Percentiles rank a stretch among this genome's conserved stretches.
These are phyloP conservation scores for Cunninghamia lanceolata DNA, from an alignment of 75 land plant genomes.

Conservation along the genomic window DNA sequence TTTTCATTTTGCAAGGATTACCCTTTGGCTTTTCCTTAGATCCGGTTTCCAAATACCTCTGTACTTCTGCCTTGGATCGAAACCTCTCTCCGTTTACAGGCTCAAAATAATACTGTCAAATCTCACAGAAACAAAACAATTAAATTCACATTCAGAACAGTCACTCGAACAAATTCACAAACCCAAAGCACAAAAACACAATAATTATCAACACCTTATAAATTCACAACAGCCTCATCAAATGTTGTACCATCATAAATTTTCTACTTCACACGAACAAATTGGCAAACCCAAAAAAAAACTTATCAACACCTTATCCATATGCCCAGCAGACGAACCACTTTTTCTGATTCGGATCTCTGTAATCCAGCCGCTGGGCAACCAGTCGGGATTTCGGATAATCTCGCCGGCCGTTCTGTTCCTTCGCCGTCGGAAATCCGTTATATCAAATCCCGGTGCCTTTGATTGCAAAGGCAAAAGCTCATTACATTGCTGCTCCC, in stretches of 20 bases:
- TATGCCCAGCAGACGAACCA: conserved; percentile 2
- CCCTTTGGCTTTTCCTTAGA: not conserved
- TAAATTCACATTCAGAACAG: not conserved
- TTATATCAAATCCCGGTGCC: not conserved
- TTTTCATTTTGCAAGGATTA: not conserved
- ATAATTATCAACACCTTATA: not conserved
- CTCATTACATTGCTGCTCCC: not conserved
- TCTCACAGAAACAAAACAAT: not conserved
- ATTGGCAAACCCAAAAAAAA: not conserved
- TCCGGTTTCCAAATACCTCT: not conserved
- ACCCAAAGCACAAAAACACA: too few relatives aligned
- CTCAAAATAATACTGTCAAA: not conserved
- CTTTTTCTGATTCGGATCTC: conserved; percentile 1
- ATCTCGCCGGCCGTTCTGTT: not conserved
- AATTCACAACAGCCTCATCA: not conserved
- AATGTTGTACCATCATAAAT: not conserved
- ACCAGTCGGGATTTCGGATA: conserved; percentile 7
- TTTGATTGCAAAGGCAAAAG: not conserved
- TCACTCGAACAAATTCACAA: not conserved
- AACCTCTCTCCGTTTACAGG: not conserved
- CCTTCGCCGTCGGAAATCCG: not conserved
- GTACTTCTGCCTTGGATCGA: not conserved
- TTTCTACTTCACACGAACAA: not conserved
- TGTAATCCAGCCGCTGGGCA: conserved; percentile 11
- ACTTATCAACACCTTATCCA: conserved; percentile 5